Evolutionary conservation across 306 rosid genomes (phyloP), one percentile per base, ranked within the genome.

Genomic region (Begonia loranthoides): DNA sequence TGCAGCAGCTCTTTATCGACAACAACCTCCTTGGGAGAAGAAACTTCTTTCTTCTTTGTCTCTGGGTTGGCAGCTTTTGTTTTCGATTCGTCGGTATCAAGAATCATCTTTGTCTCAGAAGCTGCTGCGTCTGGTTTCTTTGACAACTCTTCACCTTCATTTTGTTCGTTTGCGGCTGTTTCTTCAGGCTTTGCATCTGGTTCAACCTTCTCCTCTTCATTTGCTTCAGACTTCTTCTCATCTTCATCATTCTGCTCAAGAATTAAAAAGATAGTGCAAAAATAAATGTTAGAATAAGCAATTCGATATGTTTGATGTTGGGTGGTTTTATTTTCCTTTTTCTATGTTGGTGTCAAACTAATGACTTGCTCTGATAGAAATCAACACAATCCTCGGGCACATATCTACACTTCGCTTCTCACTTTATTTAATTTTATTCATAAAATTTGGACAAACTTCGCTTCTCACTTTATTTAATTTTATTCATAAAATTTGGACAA

Each of bases 1-100:
- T 80, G 85, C 62, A 90, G 69, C 38, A 90, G 58, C 57, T 90
- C 99, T 68, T 70, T 86, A 73, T 90, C 88, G 12, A 78, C 73
- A 43, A 22, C 52, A 44, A 60, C 75, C 69, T 86, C 94, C 67
- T 70, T 77, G 13, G 59, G 67, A 45, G 66, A 56, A 16, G 57
- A 49, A 57, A 70, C 41, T 69, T 71, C 94, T 68, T 79, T 73
- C 76, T 79, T 70, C 36, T 16, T 60, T 41, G 52, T 60, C 62
- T 79, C 80, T 22, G 33, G 50, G 45, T 85, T 75, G 45, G 61
- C 66, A 51, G 69, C 87, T 68, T 41, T 76, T 64, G 63, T 79
- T 54, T 73, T 72, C 17, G 51, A 45, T 7, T 62, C 15, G 22
- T 62, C 73, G 17, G 52, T 55, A 21, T 73, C 79, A 12, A 62